Percentiles rank a stretch among this genome's conserved stretches.
These are phyloP conservation scores for Angophora floribunda DNA, from an alignment of 345 rosid species.

Conservation along the genomic window DNA sequence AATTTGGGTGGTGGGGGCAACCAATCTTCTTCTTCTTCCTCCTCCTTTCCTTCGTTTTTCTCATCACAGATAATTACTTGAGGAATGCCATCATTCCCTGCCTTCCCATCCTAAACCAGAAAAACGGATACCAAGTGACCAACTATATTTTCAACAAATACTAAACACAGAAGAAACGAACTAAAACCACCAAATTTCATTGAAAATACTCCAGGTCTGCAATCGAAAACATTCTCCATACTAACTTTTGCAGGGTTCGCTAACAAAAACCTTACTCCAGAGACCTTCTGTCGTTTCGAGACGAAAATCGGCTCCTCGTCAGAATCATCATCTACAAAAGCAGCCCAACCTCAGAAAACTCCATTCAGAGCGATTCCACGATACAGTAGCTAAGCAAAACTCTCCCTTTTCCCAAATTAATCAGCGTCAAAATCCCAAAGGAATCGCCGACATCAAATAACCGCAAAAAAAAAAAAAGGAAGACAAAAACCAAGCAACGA, in stretches of 20 bases:
- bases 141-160: background rate
- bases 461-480: background rate
- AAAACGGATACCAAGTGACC: background rate
- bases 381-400: background rate
- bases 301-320: background rate
- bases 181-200: background rate
- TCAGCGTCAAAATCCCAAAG: background rate
- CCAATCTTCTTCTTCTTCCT: conserved; percentile 4
- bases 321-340: background rate
- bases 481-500: background rate
- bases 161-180: background rate
- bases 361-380: background rate
- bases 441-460: background rate
- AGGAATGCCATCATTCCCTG: background rate
- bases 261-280: background rate
- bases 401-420: background rate
- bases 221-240: background rate
- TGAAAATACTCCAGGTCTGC: background rate
- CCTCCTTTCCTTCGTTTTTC: background rate
- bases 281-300: background rate
- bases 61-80: background rate
- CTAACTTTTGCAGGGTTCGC: background rate
- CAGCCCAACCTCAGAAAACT: background rate
- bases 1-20: conserved; percentile 4
- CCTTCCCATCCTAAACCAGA: background rate